Evolutionary conservation across 495 filamentous ascomycete genomes (phyloP), one percentile per base, ranked within the genome.

Genomic region (Aspergillus funiculosus): DNA sequence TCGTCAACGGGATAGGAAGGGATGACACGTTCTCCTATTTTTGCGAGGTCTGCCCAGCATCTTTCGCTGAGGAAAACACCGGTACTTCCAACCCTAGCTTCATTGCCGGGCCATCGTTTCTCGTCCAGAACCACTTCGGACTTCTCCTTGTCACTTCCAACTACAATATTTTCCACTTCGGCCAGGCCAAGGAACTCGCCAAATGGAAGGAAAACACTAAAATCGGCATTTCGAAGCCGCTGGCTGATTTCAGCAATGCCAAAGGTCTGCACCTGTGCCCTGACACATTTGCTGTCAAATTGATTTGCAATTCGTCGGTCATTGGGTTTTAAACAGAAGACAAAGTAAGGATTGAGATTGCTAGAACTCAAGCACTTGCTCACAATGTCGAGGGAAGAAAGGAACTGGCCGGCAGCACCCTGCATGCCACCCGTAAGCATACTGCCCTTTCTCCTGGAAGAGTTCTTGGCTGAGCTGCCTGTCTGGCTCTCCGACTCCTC

Each of bases 181-280:
- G 87, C 81, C 17, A 94, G 71, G 2, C 91, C 89, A 15, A 98
- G 75, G 65, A 98, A 96, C 61, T 98, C 92, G 14, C 86, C 86
- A 59, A 96, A 98, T 0, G 92, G 92, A 28, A 98, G 67, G 71
- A 98, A 98, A 20, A 98, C 67, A 50, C 87, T 94, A 69, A 95
- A 96, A 60, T 98, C 90, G 1, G 91, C 90, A 52, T 92, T 89
- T 30, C 89, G 77, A 26, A 97, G 71, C 6, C 92, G 77, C 57
- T 94, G 89, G 57, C 89, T 95, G 61, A 98, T 95, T 56, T 98
- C 92, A 4, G 91, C 89, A 58, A 98, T 94, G 21, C 92, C 92
- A 51, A 98, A 86, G 0, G 89, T 94, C 63, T 96, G 90, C 4
- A 98, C 78, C 66, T 98, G 92, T 22, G 84, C 84, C 11, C 92